Conservation (phyloP, 768 basidiomycete genomes). For the Auricularia heimuer region DNA sequence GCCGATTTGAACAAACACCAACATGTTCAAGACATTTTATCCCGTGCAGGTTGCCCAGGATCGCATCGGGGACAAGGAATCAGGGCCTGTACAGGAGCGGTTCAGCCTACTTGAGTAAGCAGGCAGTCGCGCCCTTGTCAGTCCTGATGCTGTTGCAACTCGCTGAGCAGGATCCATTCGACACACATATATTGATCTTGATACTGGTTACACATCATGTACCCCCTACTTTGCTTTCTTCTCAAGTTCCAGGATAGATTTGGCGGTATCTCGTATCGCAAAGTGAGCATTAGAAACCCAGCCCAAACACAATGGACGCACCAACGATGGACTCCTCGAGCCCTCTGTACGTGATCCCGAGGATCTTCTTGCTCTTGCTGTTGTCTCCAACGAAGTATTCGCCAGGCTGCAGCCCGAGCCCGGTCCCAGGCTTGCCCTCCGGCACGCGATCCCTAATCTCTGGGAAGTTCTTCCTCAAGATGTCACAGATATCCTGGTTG, state of each 20-base stretch:
- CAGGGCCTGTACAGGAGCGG: no score
- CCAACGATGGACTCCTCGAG: slow-evolving; percentile 1
- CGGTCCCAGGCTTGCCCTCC: neutral
- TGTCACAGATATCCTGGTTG: slow-evolving; percentile 1
- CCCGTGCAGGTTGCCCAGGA: no score
- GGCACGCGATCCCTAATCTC: neutral
- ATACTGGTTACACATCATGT: no score
- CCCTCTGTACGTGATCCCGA: neutral
- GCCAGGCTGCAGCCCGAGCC: neutral
- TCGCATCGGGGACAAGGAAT: no score
- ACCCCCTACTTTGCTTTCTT: neutral
- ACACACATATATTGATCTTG: no score
- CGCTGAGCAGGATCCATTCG: no score
- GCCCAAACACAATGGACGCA: neutral
- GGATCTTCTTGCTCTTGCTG: slow-evolving; percentile 1
- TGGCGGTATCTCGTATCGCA: neutral
- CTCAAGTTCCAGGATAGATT: neutral
- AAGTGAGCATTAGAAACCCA: neutral
- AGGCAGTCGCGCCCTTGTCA: no score
- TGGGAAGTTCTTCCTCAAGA: slow-evolving; percentile 1
- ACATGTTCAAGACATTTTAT: no score
- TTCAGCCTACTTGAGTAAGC: no score
- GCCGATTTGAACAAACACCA: no score
- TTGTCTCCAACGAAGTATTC: slow-evolving; percentile 1
- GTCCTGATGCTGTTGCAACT: no score